phyloP scores from a whole-genome alignment of 2,329 filamentous ascomycete genomes.

The Calycina herbarum region DNA sequence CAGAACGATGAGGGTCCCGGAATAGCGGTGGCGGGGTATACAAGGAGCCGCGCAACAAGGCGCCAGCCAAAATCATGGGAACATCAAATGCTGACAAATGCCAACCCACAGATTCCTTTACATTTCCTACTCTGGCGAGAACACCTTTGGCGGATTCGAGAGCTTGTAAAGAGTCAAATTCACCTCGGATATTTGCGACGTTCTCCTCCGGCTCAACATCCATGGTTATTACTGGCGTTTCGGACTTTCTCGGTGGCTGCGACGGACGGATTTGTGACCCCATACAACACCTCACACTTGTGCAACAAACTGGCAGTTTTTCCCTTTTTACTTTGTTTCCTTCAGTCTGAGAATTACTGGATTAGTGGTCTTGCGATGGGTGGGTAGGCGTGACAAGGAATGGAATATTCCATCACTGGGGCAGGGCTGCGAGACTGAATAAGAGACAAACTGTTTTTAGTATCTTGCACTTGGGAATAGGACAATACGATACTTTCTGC shows the following conservation, averaged over 20 bases:
- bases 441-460: conserved; percentile 18
- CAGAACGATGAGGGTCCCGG: neutral
- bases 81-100: conserved; percentile 9
- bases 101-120: conserved; percentile 64
- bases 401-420: conserved; percentile 2
- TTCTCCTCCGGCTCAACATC: conserved; percentile 9
- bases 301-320: conserved; percentile 26
- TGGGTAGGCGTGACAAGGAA: neutral
- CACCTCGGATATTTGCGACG: conserved; percentile 2
- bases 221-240: conserved; percentile 18
- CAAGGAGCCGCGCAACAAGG: neutral
- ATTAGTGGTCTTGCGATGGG: conserved; percentile 4
- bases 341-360: conserved; percentile 11
- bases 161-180: conserved; percentile 7
- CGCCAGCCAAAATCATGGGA: neutral
- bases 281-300: neutral
- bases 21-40: conserved; percentile 17
- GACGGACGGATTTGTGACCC: conserved; percentile 8
- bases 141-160: conserved; percentile 84
- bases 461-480: conserved; percentile 26
- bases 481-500: conserved; percentile 34
- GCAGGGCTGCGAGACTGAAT: conserved; percentile 6
- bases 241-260: conserved; percentile 15
- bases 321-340: conserved; percentile 20
- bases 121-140: conserved; percentile 98